These are phyloP conservation scores for Hymenoscyphus occultus DNA, from an alignment of 2,329 filamentous ascomycete species.

Conservation along the genomic window DNA sequence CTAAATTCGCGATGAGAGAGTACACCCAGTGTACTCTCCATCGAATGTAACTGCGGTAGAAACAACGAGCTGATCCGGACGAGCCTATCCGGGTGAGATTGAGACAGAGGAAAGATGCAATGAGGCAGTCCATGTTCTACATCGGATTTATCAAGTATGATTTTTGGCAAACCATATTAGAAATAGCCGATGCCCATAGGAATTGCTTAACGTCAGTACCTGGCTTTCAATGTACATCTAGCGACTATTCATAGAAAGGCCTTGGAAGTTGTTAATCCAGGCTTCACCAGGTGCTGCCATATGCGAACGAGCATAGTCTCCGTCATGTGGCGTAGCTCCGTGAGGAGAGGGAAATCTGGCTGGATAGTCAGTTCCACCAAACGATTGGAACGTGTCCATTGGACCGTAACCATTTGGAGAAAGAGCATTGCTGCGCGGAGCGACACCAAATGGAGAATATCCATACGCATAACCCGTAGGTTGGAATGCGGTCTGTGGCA, in stretches of 20 bases:
- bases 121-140: background rate
- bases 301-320: constrained; percentile 45
- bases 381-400: constrained; percentile 42
- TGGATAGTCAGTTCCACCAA: constrained; percentile 38
- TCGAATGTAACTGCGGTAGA: constrained; percentile 3
- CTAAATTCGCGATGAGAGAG: background rate
- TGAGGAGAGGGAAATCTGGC: constrained; percentile 46
- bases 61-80: background rate
- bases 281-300: constrained; percentile 45
- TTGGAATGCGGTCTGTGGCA: constrained; percentile 41
- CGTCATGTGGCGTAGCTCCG: constrained; percentile 38
- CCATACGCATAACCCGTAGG: constrained; percentile 39
- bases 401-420: constrained; percentile 39
- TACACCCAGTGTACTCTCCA: background rate
- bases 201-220: background rate
- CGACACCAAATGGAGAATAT: constrained; percentile 45
- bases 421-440: constrained; percentile 39
- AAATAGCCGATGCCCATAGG: background rate
- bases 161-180: background rate
- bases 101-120: background rate
- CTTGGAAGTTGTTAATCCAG: constrained; percentile 63
- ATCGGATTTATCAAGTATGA: background rate
- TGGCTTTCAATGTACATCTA: constrained; percentile 15
- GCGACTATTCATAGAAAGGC: constrained; percentile 62
- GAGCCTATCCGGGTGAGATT: background rate